Evolutionary conservation across 305 asterid species (phyloP), one percentile per base, ranked within the genome.

Genomic region (Plantago lanceolata): DNA sequence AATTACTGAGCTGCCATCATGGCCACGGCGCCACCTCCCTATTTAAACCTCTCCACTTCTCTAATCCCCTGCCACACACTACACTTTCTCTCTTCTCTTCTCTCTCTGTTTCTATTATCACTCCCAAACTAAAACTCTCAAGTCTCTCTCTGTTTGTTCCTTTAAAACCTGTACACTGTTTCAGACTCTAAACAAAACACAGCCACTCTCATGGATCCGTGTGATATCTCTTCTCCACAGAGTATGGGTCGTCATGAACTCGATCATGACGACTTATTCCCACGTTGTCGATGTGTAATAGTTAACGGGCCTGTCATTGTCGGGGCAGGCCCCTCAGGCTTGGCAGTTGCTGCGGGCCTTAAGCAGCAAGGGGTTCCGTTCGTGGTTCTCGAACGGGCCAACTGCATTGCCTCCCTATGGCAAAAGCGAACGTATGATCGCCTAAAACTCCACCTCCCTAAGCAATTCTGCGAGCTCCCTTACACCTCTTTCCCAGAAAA

Each of bases 401-500:
- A 68, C 82, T 91, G 98, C 95, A 88, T 91, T 83, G 98, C 94
- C 65, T 84, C 98, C 12, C 68, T 91, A 1, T 91, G 98, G 98
- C 78, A 86, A 51, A 77, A 76, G 76, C 65, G 87, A 21, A 86
- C 98, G 12, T 91, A 88, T 66, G 90, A 89, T 56, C 93, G 96
- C 57, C 85, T 91, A 17, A 85, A 81, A 68, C 96, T 88, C 19
- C 98, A 91, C 65, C 90, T 91, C 20, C 96, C 98, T 0, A 87
- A 76, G 48, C 86, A 82, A 24, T 91, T 81, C 73, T 91, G 96
- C 59, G 86, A 86, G 44, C 83, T 91, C 2, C 96, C 96, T 0
- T 84, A 78, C 76, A 20, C 71, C 65, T 85, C 90, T 2, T 88
- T 91, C 44, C 96, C 98, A 1, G 58, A 48, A 28, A 66, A 73